Evolutionary conservation across 2,329 filamentous ascomycete genomes (phyloP), one percentile per base, ranked within the genome.

Genomic region (Ophiobolus disseminans): DNA sequence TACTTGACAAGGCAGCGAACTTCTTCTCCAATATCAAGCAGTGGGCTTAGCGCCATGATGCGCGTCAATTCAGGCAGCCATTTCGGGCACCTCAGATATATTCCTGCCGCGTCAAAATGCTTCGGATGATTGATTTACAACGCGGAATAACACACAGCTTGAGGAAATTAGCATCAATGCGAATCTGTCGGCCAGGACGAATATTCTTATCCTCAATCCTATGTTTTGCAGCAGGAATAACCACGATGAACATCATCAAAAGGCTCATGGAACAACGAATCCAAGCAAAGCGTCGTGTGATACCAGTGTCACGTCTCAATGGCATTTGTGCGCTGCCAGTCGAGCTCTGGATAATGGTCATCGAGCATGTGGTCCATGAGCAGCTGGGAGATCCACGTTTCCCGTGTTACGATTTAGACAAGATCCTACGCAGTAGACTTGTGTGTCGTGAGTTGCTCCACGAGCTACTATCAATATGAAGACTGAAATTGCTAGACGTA

Each of bases 261-360:
- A 39, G n/a, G 16, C 17, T 43, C 34, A 48, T 26, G n/a, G 20
- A 32, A 5, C 13, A 16, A 21, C n/a, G 20, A 13, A 39, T 4
- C 14, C 16, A 17, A 21, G 4, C n/a, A 13, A 8, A 22, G 13
- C 6, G 13, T 25, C n/a, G 11, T 14, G 14, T 1, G 5, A 39
- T 48, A 21, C 45, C 32, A 7, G 5, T 3, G n/a, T 39, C 39
- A 5, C 32, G n/a, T 5, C 22, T 41, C 13, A 26, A 17, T n/a
- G 30, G 41, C 1, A 45, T 45, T 17, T 17, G 5, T 9, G 30
- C 41, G 6, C 25, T 50, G 3, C 47, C 47, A 6, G 16, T 32
- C 19, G 47, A 50, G 17, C 17, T 50, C 5, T 50, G 47, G 47
- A 23, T 36, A 20, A 23, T 40, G 9, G 41, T 50, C 13, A n/a